Conservation (phyloP, 1,284 basidiomycete genomes). For the Polyporus tsugae region DNA sequence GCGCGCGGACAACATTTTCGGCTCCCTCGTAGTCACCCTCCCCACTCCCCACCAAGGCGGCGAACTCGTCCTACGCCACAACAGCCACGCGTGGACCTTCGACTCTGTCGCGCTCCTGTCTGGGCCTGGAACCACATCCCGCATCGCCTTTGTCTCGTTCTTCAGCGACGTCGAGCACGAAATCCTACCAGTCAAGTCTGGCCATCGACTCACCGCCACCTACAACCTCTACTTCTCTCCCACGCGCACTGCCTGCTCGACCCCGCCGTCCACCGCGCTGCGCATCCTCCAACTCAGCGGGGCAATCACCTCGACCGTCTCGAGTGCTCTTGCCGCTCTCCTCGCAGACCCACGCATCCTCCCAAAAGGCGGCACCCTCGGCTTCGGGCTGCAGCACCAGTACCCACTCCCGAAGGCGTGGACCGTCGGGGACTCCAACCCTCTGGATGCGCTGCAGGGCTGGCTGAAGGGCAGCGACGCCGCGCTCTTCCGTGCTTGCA, state of each 20-base stretch:
- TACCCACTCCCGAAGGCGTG: constrained; percentile 31
- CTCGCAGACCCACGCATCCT: constrained; percentile 38
- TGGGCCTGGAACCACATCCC: neutral
- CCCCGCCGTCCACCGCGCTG: neutral
- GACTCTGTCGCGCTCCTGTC: constrained; percentile 39
- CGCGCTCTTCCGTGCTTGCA: constrained; percentile 19
- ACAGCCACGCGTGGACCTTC: constrained; percentile 40
- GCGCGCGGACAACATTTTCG: constrained; percentile 48
- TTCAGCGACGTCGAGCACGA: constrained; percentile 56
- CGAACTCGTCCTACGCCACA: constrained; percentile 44
- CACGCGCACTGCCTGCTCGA: constrained; percentile 18
- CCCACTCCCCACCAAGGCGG: constrained; percentile 52
- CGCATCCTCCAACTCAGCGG: neutral
- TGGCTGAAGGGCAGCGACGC: constrained; percentile 34
- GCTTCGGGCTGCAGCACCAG: constrained; percentile 47
- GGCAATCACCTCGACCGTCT: constrained; percentile 9
- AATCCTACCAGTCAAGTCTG: constrained; percentile 47
- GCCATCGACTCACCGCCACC: constrained; percentile 53
- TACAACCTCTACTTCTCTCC: constrained; percentile 45
- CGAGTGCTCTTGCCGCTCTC: constrained; percentile 30
- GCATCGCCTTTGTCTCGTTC: constrained; percentile 44
- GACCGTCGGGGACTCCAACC: neutral
- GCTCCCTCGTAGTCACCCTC: constrained; percentile 52
- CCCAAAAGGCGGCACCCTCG: constrained; percentile 45
- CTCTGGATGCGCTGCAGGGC: constrained; percentile 8